phyloP scores from a whole-genome alignment of 78 protist species.

The Dictyostelium purpureum region DNA sequence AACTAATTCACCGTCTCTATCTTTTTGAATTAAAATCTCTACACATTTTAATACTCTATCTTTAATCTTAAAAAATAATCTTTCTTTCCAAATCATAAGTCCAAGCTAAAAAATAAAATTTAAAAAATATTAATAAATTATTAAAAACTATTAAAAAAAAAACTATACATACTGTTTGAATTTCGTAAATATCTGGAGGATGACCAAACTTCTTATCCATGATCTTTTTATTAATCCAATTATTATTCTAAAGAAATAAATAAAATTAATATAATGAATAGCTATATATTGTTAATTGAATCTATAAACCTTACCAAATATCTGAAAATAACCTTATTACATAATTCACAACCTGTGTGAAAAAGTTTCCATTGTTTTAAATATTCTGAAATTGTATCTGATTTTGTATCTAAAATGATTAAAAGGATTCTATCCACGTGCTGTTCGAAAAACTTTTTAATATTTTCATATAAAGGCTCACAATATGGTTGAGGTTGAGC shows the following conservation, averaged over 20 bases:
- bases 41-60: slow-evolving; percentile 55
- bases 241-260: slow-evolving; percentile 32
- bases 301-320: slow-evolving; percentile 65
- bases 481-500: slow-evolving; percentile 61
- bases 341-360: slow-evolving; percentile 11
- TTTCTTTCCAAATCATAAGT: slow-evolving; percentile 59
- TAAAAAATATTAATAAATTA: not conserved
- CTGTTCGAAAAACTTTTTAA: slow-evolving; percentile 68
- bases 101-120: slow-evolving; percentile 26
- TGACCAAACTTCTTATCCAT: slow-evolving; percentile 61
- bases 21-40: slow-evolving; percentile 42
- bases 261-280: too few species aligned
- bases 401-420: slow-evolving; percentile 17
- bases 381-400: slow-evolving; percentile 69
- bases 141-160: not conserved
- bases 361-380: slow-evolving; percentile 68
- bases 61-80: slow-evolving; percentile 48
- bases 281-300: too few species aligned
- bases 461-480: slow-evolving; percentile 71
- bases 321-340: slow-evolving; percentile 61
- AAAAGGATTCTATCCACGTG: slow-evolving; percentile 54
- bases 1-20: slow-evolving; percentile 64
- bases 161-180: slow-evolving; percentile 40
- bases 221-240: slow-evolving; percentile 69
- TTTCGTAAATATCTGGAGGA: slow-evolving; percentile 68